phyloP scores from a whole-genome alignment of 2,329 filamentous ascomycete species.

The Ophiocordyceps sinensis region DNA sequence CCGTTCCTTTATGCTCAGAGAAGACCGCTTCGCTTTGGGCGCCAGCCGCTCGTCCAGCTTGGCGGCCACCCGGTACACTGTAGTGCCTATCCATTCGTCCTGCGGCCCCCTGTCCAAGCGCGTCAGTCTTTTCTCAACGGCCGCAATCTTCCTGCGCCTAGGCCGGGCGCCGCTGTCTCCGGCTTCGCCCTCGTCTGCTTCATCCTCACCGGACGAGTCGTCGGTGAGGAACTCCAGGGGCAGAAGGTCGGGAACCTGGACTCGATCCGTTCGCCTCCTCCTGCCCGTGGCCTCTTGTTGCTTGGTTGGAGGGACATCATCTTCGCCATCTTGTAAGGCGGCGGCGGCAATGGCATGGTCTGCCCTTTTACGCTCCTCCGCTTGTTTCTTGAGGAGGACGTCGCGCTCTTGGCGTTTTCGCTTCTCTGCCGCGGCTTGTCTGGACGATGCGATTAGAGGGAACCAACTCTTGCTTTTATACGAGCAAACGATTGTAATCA shows the following conservation, averaged over 20 bases:
- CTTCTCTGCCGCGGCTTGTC: constrained; percentile 35
- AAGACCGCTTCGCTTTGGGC: constrained; percentile 29
- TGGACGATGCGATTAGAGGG: constrained; percentile 9
- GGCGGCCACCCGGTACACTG: constrained; percentile 35
- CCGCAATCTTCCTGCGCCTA: constrained; percentile 30
- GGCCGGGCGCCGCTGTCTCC: constrained; percentile 11
- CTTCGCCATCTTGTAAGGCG: constrained; percentile 7
- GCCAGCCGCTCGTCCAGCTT: constrained; percentile 31
- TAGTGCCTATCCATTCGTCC: constrained; percentile 36
- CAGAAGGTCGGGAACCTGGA: constrained; percentile 28
- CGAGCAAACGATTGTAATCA: not conserved
- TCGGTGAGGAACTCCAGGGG: constrained; percentile 39
- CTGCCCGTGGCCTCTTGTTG: not conserved
- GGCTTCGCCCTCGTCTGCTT: constrained; percentile 13
- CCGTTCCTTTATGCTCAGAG: constrained; percentile 25
- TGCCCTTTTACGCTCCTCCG: constrained; percentile 30
- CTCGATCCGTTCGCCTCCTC: constrained; percentile 17
- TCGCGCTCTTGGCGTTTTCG: constrained; percentile 42
- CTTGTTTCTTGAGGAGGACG: constrained; percentile 39
- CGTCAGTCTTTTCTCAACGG: constrained; percentile 21
- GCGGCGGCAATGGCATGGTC: constrained; percentile 11
- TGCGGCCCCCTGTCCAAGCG: constrained; percentile 23
- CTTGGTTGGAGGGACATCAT: not conserved
- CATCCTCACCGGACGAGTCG: constrained; percentile 34
- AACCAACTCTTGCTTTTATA: not conserved